These are phyloP conservation scores for Candida insectorum DNA, from an alignment of 805 yeast genomes.

Conservation along the genomic window DNA sequence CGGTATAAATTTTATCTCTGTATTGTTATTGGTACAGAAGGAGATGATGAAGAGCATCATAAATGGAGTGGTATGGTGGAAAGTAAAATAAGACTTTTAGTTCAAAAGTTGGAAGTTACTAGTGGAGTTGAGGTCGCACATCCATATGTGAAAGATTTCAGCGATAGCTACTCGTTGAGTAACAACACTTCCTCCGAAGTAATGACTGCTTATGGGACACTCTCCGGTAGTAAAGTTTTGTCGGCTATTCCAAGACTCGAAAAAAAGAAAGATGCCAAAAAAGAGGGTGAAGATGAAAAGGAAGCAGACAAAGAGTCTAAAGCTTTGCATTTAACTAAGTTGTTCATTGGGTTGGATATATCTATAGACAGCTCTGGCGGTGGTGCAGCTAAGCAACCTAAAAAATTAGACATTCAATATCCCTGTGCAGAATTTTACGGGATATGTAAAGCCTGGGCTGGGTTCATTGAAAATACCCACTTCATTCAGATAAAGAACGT, in stretches of 20 bases:
- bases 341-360: conserved; percentile 76
- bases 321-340: conserved; percentile 59
- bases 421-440: conserved; percentile 89
- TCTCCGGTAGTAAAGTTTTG: conserved; percentile 46
- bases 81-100: conserved; percentile 75
- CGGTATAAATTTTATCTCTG: conserved; percentile 85
- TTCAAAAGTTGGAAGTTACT: conserved; percentile 75
- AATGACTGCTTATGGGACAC: conserved; percentile 57
- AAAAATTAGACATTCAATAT: conserved; percentile 73
- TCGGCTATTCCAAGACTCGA: background rate
- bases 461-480: conserved; percentile 59
- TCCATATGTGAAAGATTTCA: conserved; percentile 68
- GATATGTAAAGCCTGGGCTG: conserved; percentile 70
- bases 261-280: conserved; percentile 10
- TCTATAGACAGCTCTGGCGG: conserved; percentile 43
- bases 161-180: conserved; percentile 30
- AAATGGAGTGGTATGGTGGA: conserved; percentile 95
- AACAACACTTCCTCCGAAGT: conserved; percentile 31
- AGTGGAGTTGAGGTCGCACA: conserved; percentile 81
- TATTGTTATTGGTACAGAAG: conserved; percentile 72
- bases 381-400: conserved; percentile 3
- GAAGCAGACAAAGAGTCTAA: conserved; percentile 10
- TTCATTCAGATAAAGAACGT: conserved; percentile 63
- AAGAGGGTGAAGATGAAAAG: conserved; percentile 4
- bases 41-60: conserved; percentile 74